These are phyloP conservation scores for Centrapalus pauciflorus DNA, from an alignment of 129 eudicot species.

Conservation along the genomic window DNA sequence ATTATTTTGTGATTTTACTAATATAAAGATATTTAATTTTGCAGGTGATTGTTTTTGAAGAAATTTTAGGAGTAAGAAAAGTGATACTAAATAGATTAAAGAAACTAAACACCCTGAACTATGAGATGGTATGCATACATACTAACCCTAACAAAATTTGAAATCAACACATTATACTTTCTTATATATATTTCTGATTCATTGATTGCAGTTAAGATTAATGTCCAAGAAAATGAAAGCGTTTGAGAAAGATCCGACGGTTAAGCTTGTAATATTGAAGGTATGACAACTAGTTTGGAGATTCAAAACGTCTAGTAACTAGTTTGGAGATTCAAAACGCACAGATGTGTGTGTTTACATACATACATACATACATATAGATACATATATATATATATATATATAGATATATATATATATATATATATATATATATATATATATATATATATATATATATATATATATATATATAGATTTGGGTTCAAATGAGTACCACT, in stretches of 20 bases:
- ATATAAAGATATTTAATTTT: neutral
- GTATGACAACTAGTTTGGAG: neutral
- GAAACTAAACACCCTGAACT: slow-evolving; percentile 40
- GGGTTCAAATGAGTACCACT: no score
- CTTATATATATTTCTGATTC: neutral
- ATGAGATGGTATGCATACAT: slow-evolving; percentile 34
- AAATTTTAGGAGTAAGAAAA: slow-evolving; percentile 30
- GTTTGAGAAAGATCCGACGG: slow-evolving; percentile 39
- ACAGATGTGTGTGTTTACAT: no score
- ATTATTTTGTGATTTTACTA: neutral
- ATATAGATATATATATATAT: no score
- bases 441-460: no score
- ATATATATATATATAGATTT: no score
- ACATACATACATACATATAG: no score
- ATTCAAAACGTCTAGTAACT: neutral
- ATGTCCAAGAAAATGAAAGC: slow-evolving; percentile 22
- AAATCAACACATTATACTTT: neutral
- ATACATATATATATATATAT: no score
- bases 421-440: no score
- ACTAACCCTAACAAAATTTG: neutral
- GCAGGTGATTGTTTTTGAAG: slow-evolving; percentile 41
- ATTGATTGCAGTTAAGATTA: slow-evolving; percentile 24
- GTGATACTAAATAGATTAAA: slow-evolving; percentile 37
- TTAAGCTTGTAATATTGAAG: slow-evolving; percentile 41
- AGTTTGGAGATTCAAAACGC: no score